Percentiles rank a stretch among this genome's conserved stretches.
Conservation (phyloP, 805 yeast genomes). For the Lipomyces starkeyi region DNA sequence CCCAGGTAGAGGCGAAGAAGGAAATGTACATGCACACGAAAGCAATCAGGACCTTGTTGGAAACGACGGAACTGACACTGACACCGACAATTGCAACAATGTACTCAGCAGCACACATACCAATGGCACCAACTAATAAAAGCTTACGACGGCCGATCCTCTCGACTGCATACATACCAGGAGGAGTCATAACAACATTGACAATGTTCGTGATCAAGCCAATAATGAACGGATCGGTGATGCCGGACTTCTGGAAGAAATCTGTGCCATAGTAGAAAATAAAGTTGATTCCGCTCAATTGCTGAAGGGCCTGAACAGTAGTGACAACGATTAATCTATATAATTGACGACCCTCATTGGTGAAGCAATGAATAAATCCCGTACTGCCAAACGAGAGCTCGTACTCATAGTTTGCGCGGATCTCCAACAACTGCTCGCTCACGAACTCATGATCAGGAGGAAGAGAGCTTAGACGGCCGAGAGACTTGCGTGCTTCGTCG, state of each 20-base stretch:
- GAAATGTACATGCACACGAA: slow-evolving; percentile 67
- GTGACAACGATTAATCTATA: slow-evolving; percentile 63
- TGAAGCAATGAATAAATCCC: slow-evolving; percentile 32
- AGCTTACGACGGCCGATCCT: slow-evolving; percentile 78
- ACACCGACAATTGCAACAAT: slow-evolving; percentile 72
- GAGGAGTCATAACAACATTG: slow-evolving; percentile 78
- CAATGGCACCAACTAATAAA: slow-evolving; percentile 71
- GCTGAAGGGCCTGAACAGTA: slow-evolving; percentile 78
- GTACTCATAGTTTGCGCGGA: slow-evolving; percentile 51
- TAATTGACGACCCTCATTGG: slow-evolving; percentile 41
- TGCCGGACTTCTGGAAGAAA: slow-evolving; percentile 74
- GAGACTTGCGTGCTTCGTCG: slow-evolving; percentile 62
- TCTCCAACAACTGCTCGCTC: slow-evolving; percentile 55
- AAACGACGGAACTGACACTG: slow-evolving; percentile 49
- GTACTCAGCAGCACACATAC: slow-evolving; percentile 71
- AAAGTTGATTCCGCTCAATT: slow-evolving; percentile 87
- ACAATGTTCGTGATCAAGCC: slow-evolving; percentile 81
- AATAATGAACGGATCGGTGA: slow-evolving; percentile 67
- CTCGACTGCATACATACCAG: slow-evolving; percentile 82
- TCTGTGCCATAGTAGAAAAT: slow-evolving; percentile 88
- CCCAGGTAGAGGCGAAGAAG: slow-evolving; percentile 84
- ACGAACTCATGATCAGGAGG: slow-evolving; percentile 54
- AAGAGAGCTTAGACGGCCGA: slow-evolving; percentile 54
- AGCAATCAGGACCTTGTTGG: slow-evolving; percentile 56
- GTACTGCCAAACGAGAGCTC: slow-evolving; percentile 45